These are phyloP conservation scores for Flaveria brownii DNA, from an alignment of 129 eudicot genomes.

Conservation along the genomic window DNA sequence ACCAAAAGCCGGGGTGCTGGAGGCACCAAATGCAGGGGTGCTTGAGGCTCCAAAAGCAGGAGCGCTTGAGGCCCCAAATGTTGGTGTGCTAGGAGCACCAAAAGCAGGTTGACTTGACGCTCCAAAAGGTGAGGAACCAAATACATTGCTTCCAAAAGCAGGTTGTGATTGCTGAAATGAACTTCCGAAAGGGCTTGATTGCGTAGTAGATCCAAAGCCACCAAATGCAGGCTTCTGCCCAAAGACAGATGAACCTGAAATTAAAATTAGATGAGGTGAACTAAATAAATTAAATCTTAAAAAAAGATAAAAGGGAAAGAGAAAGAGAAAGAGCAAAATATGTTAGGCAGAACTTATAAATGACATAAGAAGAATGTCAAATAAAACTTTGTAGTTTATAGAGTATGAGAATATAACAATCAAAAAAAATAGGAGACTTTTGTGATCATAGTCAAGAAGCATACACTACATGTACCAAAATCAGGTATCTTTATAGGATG, in stretches of 20 bases:
- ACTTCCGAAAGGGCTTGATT: constrained; percentile 83
- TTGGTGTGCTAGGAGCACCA: constrained; percentile 53
- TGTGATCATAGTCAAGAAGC: constrained; percentile 2
- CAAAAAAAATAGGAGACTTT: neutral
- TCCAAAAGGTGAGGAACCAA: constrained; percentile 77
- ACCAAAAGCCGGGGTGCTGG: constrained; percentile 60
- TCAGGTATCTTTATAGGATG: neutral
- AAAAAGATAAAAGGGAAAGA: constrained; percentile 2
- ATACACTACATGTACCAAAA: neutral
- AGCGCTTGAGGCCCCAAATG: constrained; percentile 51
- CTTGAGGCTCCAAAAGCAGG: constrained; percentile 43
- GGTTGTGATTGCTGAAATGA: constrained; percentile 87
- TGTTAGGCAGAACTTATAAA: neutral
- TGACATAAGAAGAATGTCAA: neutral
- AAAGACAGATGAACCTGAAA: constrained; percentile 69
- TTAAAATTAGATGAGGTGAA: neutral
- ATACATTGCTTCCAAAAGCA: constrained; percentile 67
- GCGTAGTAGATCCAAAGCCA: constrained; percentile 76
- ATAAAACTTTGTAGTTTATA: neutral
- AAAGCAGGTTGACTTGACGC: constrained; percentile 73
- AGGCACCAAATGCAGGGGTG: constrained; percentile 56
- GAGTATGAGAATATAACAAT: constrained; percentile 6
- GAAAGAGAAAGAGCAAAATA: neutral
- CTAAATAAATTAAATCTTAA: neutral
- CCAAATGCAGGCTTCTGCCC: constrained; percentile 97